Conservation (phyloP, 352 stramenopile species). For the Hyaloperonospora brassicae region DNA sequence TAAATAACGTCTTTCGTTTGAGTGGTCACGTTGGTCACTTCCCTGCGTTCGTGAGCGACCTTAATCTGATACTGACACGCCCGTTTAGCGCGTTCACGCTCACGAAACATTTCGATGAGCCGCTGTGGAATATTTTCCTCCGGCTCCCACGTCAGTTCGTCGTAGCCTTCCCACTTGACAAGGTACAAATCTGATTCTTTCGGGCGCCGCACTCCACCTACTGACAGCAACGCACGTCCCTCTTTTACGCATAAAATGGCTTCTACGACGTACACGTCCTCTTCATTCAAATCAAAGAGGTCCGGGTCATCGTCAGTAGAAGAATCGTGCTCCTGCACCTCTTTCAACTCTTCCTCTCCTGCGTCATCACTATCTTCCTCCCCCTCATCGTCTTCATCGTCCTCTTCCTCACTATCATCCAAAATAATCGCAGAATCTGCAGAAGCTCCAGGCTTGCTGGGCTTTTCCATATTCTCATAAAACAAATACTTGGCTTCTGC, state of each 20-base stretch:
- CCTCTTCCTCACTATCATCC: constrained; percentile 42
- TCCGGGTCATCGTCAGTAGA: constrained; percentile 61
- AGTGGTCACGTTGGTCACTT: constrained; percentile 57
- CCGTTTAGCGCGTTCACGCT: constrained; percentile 42
- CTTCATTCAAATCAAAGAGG: constrained; percentile 63
- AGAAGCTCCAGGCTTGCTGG: constrained; percentile 24
- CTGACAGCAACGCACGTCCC: constrained; percentile 34
- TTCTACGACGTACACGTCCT: constrained; percentile 68
- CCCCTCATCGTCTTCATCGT: constrained; percentile 21
- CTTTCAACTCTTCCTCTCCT: constrained; percentile 19
- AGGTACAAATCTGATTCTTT: constrained; percentile 68
- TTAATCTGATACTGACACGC: constrained; percentile 50
- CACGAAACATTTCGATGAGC: constrained; percentile 50
- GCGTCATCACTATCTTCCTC: constrained; percentile 2
- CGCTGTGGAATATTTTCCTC: constrained; percentile 58
- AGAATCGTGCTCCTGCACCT: constrained; percentile 28
- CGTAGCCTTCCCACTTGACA: constrained; percentile 73
- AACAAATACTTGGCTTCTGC: constrained; percentile 22
- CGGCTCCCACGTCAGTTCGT: constrained; percentile 75
- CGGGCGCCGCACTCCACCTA: constrained; percentile 16
- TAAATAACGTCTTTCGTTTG: constrained; percentile 53
- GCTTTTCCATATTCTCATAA: constrained; percentile 17
- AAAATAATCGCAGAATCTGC: constrained; percentile 43
- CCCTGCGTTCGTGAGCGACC: constrained; percentile 37
- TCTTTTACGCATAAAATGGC: constrained; percentile 63